Evolutionary conservation across 805 yeast species (phyloP), one percentile per base, ranked within the genome.

Genomic region (Candida koratica): DNA sequence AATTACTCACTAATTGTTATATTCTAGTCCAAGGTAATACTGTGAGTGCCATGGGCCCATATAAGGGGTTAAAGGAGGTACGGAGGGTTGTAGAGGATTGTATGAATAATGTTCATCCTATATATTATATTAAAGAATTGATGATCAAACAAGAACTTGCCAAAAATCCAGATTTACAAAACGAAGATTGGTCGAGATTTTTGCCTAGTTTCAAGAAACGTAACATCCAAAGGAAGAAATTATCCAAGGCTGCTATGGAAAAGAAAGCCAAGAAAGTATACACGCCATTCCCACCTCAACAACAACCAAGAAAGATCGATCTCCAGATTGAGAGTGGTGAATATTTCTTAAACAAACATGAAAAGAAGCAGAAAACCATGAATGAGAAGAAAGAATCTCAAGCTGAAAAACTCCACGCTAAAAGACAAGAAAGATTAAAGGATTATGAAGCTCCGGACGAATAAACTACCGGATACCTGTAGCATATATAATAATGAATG

Each of bases 261-360:
- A 67, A 74, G 53, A 75, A 64, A 50, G 75, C 69, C 49, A 72
- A 73, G 73, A 89, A 82, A 64, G 81, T 78, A 3, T 90, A 90
- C 76, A 93, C 98, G 22, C 97, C 98, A 56, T 93, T 93, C 88
- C 98, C 98, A 67, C 97, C 98, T 51, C 84, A 86, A 35, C 98
- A 86, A 65, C 77, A 79, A 48, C 98, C 97, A 55, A 83, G 97
- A 71, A 89, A 93, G 84, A 72, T 93, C 62, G 98, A 93, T 76
- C 69, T 89, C 58, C 95, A 88, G 68, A 88, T 93, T 62, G 98
- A 93, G 63, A 81, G 94, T 69, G 98, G 98, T 77, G 98, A 93
- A 62, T 93, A 87, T 66, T 93, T 93, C 77, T 71, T 93, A 66
- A 84, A 87, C 42, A 84, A 86, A 68, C 77, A 70, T 52, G 95